Percentiles rank a stretch among this genome's conserved stretches.
Evolutionary conservation across 345 rosid genomes (phyloP).

Genomic region (Camelina neglecta): DNA sequence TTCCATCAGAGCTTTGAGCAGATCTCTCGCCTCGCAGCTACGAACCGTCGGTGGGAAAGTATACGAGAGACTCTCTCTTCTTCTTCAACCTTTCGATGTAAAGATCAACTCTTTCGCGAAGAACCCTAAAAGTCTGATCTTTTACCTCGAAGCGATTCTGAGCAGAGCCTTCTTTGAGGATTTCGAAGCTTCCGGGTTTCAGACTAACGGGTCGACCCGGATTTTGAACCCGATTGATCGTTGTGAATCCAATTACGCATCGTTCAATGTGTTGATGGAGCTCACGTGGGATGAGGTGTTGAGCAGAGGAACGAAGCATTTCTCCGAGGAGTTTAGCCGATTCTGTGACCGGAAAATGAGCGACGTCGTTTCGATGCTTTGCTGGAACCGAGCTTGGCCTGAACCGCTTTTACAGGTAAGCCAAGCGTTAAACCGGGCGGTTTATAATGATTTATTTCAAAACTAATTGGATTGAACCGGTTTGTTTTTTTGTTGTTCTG

Average conservation of each 20-base stretch:
- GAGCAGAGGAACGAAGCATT: conserved; percentile 83
- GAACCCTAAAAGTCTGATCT: conserved; percentile 60
- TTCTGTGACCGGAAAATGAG: conserved; percentile 95
- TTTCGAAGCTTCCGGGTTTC: conserved; percentile 80
- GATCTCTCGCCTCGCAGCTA: conserved; percentile 66
- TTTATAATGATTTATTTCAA: not conserved
- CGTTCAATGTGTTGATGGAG: conserved; percentile 58
- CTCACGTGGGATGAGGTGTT: conserved; percentile 89
- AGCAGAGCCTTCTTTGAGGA: conserved; percentile 85
- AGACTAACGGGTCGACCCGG: conserved; percentile 55
- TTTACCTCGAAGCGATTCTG: conserved; percentile 73
- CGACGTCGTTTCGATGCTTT: conserved; percentile 79
- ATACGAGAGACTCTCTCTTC: conserved; percentile 61
- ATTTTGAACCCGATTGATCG: conserved; percentile 77
- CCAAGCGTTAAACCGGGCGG: conserved; percentile 4
- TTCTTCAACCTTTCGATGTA: conserved; percentile 74
- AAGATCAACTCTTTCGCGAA: conserved; percentile 60
- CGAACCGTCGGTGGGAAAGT: conserved; percentile 66
- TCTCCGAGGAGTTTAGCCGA: conserved; percentile 84
- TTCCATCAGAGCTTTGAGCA: conserved; percentile 63
- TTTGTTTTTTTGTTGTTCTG: not conserved
- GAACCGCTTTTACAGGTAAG: conserved; percentile 73
- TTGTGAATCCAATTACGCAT: conserved; percentile 68
- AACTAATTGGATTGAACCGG: not conserved
- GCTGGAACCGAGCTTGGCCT: conserved; percentile 89